These are phyloP conservation scores for Pseudogymnoascus sp. DNA, from an alignment of 2,329 filamentous ascomycete genomes.

Conservation along the genomic window DNA sequence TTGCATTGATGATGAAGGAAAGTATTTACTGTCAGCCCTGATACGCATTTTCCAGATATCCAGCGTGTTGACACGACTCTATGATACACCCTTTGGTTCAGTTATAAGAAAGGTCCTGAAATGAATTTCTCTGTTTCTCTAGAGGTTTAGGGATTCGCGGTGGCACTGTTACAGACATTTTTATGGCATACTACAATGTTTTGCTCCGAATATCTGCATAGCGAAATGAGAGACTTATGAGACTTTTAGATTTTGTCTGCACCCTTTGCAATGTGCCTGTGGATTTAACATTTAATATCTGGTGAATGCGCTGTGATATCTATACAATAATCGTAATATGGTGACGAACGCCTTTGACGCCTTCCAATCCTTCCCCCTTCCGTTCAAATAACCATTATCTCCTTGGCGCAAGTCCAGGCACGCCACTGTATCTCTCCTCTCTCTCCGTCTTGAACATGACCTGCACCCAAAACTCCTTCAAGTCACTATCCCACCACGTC, in stretches of 20 bases:
- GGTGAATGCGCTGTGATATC: conserved; percentile 1
- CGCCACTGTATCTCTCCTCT: conserved; percentile 75
- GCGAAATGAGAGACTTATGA: conserved; percentile 5
- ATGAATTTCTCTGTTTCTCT: not conserved
- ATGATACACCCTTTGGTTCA: conserved; percentile 4
- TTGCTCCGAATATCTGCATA: conserved; percentile 2
- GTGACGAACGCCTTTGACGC: conserved; percentile 13
- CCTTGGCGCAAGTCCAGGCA: conserved; percentile 48
- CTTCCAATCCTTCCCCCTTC: conserved; percentile 8
- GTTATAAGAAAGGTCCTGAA: conserved; percentile 5
- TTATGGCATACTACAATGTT: not conserved
- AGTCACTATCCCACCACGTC: conserved; percentile 90
- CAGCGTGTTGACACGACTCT: conserved; percentile 7
- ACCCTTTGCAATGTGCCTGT: not conserved
- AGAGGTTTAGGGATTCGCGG: conserved; percentile 6
- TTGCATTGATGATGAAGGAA: conserved; percentile 4
- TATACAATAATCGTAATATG: not conserved
- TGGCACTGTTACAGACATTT: not conserved
- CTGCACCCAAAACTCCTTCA: conserved; percentile 96
- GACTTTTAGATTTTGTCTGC: not conserved
- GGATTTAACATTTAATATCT: not conserved
- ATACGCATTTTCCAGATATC: conserved; percentile 5
- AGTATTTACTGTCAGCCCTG: not conserved
- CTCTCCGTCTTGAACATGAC: conserved; percentile 98
- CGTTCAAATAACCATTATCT: conserved; percentile 10